Evolutionary conservation across 139 green algal species (phyloP).

Genomic region (Tetradesmus lagerheimii): DNA sequence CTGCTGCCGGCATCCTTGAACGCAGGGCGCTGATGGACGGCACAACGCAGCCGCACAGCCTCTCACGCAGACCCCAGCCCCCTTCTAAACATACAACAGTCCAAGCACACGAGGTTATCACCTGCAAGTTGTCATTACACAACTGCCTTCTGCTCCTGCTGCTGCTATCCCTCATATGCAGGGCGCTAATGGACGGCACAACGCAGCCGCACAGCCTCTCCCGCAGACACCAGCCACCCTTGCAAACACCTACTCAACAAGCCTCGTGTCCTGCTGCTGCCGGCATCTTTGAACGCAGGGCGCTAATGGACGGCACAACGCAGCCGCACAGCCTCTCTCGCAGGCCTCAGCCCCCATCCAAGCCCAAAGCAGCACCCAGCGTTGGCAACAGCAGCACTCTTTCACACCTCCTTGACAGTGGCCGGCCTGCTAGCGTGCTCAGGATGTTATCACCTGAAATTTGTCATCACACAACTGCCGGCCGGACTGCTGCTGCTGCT

Average conservation of each 20-base stretch:
- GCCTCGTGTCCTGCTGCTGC: no score
- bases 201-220: not conserved
- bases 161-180: not conserved
- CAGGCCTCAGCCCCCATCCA: not conserved
- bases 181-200: not conserved
- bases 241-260: no score
- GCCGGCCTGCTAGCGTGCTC: conserved; percentile 16
- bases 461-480: no score
- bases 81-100: not conserved
- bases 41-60: not conserved
- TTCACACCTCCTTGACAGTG: not conserved
- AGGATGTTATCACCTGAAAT: no score
- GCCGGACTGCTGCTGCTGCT: not conserved
- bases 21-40: conserved; percentile 14
- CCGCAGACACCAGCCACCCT: not conserved
- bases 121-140: no score
- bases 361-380: not conserved
- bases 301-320: not conserved
- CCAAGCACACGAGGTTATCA: no score
- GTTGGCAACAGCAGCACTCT: not conserved
- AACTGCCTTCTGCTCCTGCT: no score
- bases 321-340: conserved; percentile 6
- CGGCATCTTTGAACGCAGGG: not conserved
- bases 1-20: not conserved
- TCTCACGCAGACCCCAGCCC: not conserved